Conservation (phyloP, 768 basidiomycete species). For the Leccinum subgranulosum region DNA sequence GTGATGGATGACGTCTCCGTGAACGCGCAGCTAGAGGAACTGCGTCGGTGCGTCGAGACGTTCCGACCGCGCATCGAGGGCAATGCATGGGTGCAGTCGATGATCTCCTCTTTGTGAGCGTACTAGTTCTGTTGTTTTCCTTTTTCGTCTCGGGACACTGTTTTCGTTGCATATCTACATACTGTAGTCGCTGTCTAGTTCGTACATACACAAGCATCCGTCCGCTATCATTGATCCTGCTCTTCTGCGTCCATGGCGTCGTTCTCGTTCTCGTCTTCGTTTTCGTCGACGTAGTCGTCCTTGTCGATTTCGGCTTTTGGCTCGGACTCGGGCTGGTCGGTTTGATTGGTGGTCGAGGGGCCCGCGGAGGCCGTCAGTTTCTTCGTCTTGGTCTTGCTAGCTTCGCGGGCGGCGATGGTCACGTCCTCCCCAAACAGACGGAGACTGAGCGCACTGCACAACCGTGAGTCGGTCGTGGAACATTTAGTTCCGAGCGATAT, state of each 20-base stretch:
- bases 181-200: conserved; percentile 11
- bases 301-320: not conserved
- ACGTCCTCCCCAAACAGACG: conserved; percentile 83
- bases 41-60: conserved; percentile 62
- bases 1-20: conserved; percentile 47
- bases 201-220: conserved; percentile 5
- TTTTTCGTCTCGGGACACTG: conserved; percentile 1
- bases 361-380: not conserved
- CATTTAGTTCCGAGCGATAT: not conserved
- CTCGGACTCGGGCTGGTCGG: not conserved
- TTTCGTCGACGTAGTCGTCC: not conserved
- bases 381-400: conserved; percentile 29
- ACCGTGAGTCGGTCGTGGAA: not conserved
- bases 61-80: conserved; percentile 68
- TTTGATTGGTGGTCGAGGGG: not conserved
- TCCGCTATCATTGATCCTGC: conserved; percentile 3
- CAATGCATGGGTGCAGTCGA: conserved; percentile 73
- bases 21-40: conserved; percentile 37
- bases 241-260: conserved; percentile 12
- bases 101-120: conserved; percentile 43
- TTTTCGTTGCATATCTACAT: not conserved
- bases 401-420: conserved; percentile 47
- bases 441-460: conserved; percentile 74
- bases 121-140: not conserved
- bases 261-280: conserved; percentile 3